Conservation (phyloP, 805 yeast genomes). For the Candida nemodendra region DNA sequence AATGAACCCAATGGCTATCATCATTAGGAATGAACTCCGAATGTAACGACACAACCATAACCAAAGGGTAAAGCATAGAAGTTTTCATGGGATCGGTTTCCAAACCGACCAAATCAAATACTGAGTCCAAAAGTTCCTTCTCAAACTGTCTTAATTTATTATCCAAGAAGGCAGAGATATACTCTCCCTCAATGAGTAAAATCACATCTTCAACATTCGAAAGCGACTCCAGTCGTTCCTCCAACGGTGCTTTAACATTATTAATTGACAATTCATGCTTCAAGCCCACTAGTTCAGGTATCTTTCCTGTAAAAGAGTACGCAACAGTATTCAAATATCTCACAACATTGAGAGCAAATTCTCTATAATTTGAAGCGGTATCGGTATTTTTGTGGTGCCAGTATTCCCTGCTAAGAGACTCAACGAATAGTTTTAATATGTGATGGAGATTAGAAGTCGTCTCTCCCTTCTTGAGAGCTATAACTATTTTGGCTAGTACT, state of each 20-base stretch:
- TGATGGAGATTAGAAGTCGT: not conserved
- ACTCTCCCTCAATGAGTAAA: slow-evolving; percentile 21
- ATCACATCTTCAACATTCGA: slow-evolving; percentile 22
- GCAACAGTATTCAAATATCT: slow-evolving; percentile 28
- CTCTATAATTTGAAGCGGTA: slow-evolving; percentile 6
- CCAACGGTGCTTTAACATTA: slow-evolving; percentile 20
- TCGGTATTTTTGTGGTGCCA: slow-evolving; percentile 7
- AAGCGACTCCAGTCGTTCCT: slow-evolving; percentile 25
- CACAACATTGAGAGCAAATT: slow-evolving; percentile 19
- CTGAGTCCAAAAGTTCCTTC: slow-evolving; percentile 16
- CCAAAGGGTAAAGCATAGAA: slow-evolving; percentile 20
- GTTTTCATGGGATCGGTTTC: slow-evolving; percentile 9
- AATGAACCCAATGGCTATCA: slow-evolving; percentile 25
- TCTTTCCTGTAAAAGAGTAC: slow-evolving; percentile 9
- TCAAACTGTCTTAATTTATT: slow-evolving; percentile 11
- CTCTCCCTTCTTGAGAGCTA: slow-evolving; percentile 11
- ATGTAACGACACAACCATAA: slow-evolving; percentile 20
- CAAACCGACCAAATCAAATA: slow-evolving; percentile 11
- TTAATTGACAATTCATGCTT: slow-evolving; percentile 20
- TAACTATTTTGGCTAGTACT: slow-evolving; percentile 21
- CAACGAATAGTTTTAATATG: slow-evolving; percentile 13
- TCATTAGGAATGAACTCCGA: slow-evolving; percentile 8
- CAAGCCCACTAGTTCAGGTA: slow-evolving; percentile 21
- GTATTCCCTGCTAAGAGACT: slow-evolving; percentile 18
- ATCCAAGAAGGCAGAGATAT: slow-evolving; percentile 18